Percentiles rank a stretch among this genome's conserved stretches.
These are phyloP conservation scores for Eutrema salsugineum DNA, from an alignment of 441 rosid genomes.

Conservation along the genomic window DNA sequence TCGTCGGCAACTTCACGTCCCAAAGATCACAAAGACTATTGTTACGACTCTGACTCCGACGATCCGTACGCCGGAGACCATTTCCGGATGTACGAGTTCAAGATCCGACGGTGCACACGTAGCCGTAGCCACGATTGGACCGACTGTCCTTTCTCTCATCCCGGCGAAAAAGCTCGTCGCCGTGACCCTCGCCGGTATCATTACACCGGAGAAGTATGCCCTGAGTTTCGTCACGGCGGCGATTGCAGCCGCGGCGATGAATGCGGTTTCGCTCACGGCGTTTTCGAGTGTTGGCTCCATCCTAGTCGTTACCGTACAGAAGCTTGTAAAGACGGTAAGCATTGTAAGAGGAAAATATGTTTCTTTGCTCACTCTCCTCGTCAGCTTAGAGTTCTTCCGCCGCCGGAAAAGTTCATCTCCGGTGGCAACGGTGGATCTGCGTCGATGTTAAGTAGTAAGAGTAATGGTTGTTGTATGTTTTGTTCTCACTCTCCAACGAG, in stretches of 20 bases:
- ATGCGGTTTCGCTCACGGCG: constrained; percentile 77
- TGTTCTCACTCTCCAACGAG: constrained; percentile 67
- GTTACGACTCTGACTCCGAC: constrained; percentile 30
- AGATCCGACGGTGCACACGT: constrained; percentile 69
- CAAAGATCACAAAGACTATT: not conserved
- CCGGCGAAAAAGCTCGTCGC: constrained; percentile 75
- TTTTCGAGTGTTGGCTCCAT: constrained; percentile 88
- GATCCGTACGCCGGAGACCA: constrained; percentile 69
- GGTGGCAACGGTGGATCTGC: not conserved
- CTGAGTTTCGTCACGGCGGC: constrained; percentile 55
- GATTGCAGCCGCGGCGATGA: constrained; percentile 67
- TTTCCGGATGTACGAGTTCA: constrained; percentile 79
- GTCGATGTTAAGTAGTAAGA: not conserved
- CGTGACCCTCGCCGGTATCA: constrained; percentile 59
- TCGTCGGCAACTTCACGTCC: constrained; percentile 24
- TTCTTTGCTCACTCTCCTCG: constrained; percentile 75
- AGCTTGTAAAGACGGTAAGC: constrained; percentile 78
- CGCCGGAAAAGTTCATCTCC: not conserved
- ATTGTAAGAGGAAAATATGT: constrained; percentile 69
- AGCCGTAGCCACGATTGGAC: constrained; percentile 92
- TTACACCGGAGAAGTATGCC: constrained; percentile 57
- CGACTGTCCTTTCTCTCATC: constrained; percentile 79
- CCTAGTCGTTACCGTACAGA: constrained; percentile 76
- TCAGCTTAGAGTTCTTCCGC: constrained; percentile 65
- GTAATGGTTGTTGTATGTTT: constrained; percentile 43